These are phyloP conservation scores for Fusarium pilosicola DNA, from an alignment of 2,329 filamentous ascomycete species.

Conservation along the genomic window DNA sequence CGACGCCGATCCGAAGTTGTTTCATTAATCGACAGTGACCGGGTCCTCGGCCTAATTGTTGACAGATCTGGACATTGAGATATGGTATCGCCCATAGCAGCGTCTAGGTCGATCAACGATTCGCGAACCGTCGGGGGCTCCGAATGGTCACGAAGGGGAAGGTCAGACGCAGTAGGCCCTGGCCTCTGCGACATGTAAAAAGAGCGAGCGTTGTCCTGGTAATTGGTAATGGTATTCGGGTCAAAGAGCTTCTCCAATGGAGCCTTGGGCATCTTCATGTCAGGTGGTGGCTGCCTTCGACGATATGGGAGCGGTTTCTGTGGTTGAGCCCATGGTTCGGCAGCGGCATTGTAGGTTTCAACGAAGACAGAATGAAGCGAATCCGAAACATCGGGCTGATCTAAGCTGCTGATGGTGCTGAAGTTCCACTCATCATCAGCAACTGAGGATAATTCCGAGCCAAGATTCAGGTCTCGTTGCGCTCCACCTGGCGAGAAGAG, in stretches of 20 bases:
- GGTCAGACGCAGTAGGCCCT: constrained; percentile 53
- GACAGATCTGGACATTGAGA: constrained; percentile 68
- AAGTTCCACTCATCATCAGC: constrained; percentile 73
- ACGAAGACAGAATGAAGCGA: constrained; percentile 67
- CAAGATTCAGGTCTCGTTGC: constrained; percentile 59
- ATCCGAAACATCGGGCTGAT: constrained; percentile 63
- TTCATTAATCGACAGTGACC: not conserved
- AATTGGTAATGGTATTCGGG: constrained; percentile 71
- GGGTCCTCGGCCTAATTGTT: not conserved
- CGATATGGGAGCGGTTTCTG: constrained; percentile 46
- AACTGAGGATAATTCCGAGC: constrained; percentile 52
- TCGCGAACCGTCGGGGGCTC: constrained; percentile 62
- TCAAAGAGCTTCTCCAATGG: constrained; percentile 74
- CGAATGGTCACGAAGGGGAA: constrained; percentile 68
- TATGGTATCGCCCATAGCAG: constrained; percentile 65
- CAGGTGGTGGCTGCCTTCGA: constrained; percentile 65
- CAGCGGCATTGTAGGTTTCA: constrained; percentile 65
- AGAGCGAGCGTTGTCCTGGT: constrained; percentile 69
- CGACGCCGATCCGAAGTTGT: not conserved
- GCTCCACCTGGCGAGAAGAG: constrained; percentile 69
- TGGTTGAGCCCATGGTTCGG: constrained; percentile 65
- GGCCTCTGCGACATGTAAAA: constrained; percentile 49
- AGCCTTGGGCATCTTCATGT: constrained; percentile 61
- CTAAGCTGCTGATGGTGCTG: constrained; percentile 71
- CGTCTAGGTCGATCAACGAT: constrained; percentile 72